These are phyloP conservation scores for Xylaria intraflava DNA, from an alignment of 495 filamentous ascomycete species.

Conservation along the genomic window DNA sequence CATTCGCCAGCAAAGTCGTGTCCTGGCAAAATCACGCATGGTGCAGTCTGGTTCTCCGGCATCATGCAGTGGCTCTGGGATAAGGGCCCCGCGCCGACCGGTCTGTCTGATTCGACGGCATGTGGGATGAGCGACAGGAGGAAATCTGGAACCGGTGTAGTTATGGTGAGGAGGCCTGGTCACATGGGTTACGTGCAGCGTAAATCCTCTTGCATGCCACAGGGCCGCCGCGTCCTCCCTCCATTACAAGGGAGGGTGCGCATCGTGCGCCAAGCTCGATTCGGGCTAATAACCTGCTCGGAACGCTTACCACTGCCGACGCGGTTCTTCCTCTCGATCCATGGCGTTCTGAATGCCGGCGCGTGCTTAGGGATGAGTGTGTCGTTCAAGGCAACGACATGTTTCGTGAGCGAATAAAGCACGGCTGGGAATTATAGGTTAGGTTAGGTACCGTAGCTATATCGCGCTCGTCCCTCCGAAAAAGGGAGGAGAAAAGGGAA, in stretches of 20 bases:
- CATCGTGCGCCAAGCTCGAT: slow-evolving; percentile 10
- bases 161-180: slow-evolving; percentile 20
- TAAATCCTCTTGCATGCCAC: slow-evolving; percentile 3
- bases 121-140: background rate
- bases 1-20: slow-evolving; percentile 4
- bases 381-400: no score
- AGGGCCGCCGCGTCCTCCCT: slow-evolving; percentile 2
- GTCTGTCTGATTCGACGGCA: slow-evolving; percentile 12
- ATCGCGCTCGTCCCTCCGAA: no score
- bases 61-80: slow-evolving; percentile 8
- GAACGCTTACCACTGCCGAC: no score
- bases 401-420: no score
- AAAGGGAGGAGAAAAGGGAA: no score
- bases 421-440: no score
- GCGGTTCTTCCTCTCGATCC: no score
- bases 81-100: slow-evolving; percentile 10
- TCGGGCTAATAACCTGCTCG: no score
- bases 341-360: no score
- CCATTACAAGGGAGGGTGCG: background rate
- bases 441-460: no score
- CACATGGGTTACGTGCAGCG: slow-evolving; percentile 25
- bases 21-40: slow-evolving; percentile 7
- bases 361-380: no score
- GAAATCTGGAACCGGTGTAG: slow-evolving; percentile 19
- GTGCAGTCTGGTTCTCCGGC: slow-evolving; percentile 10